Base-by-base conservation (phyloP, 805 yeast species). In the Schwanniomyces yamadae region DNA sequence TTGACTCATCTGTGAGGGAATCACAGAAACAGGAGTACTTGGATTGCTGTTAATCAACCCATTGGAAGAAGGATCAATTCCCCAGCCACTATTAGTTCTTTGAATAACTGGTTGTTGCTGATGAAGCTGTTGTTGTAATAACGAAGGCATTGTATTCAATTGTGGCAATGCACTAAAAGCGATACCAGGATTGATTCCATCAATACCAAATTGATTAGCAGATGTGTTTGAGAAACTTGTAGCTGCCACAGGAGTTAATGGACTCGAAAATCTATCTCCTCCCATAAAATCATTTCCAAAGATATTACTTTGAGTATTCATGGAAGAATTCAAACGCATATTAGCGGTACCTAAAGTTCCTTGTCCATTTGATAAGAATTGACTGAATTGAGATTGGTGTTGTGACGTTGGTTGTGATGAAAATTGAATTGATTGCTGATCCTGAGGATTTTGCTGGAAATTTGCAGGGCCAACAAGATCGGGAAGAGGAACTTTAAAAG, bases 401-500 rank as follows among this genome's bases (percentile, higher is more conserved):
- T 24, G 32, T 28, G 37, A 7, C 18, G 31, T 19, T 26, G 37
- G 29, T 12, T 19, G 18, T 29, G 20, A 34, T 30, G 39, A 10
- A 21, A 23, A 8, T 10, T 34, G 17, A 9, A 29, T 12, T 7
- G 28, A 31, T 8, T 30, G 24, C 15, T 22, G 39, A 10, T 31
- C 34, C 9, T 28, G 31, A 2, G 4, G 16, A 14, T 15, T 28
- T 13, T 25, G 36, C 13, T 26, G n/a, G 4, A 11, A 11, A 19
- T 28, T 28, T 4, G 10, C 15, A 3, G 12, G 10, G 15, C 8
- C 28, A 4, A n/a, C 15, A 31, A 48, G 37, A 24, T 48, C 58
- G 31, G 80, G 80, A 29, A 80, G 63, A 4, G 87, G 81, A 5
- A 73, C 66, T 35, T 70, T 55, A 55, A 86, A 87, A 3, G 95